phyloP scores from a whole-genome alignment of 768 basidiomycete species.

The Boletus pseudo-olivaceus region DNA sequence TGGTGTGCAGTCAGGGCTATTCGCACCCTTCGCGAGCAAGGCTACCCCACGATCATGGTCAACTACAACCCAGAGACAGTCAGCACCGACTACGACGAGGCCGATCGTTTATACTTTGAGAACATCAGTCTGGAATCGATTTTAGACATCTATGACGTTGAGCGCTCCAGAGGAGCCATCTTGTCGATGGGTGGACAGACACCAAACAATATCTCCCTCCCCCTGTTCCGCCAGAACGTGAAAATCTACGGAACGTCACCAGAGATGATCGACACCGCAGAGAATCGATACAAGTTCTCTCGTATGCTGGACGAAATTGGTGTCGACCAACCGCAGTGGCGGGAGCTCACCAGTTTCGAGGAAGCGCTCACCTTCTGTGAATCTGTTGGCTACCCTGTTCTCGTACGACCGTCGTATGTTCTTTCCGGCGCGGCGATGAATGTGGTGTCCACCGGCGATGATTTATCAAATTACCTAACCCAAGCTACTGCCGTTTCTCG shows the following conservation, averaged over 20 bases:
- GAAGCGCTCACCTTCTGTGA: constrained; percentile 89
- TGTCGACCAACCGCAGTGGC: constrained; percentile 98
- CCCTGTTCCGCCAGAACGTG: constrained; percentile 94
- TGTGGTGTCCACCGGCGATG: constrained; percentile 91
- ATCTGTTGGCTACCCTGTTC: constrained; percentile 91
- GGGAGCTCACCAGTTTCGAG: constrained; percentile 88
- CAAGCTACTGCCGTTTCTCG: constrained; percentile 96
- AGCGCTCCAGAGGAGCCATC: constrained; percentile 87
- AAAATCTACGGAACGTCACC: constrained; percentile 98
- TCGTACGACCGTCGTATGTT: constrained; percentile 96
- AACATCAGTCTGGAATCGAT: constrained; percentile 97
- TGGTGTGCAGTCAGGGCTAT: constrained; percentile 99
- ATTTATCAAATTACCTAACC: constrained; percentile 86
- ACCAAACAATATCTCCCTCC: constrained; percentile 97
- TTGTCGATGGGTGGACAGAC: constrained; percentile 98
- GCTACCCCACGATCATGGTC: constrained; percentile 95
- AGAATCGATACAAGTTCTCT: constrained; percentile 99
- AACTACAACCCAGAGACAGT: constrained; percentile 99
- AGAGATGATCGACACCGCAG: constrained; percentile 99
- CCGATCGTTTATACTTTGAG: constrained; percentile 97
- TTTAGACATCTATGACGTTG: constrained; percentile 92
- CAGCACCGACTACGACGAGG: constrained; percentile 98
- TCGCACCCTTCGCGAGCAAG: constrained; percentile 91
- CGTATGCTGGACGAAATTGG: constrained; percentile 95
- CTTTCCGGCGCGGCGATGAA: constrained; percentile 99